phyloP scores from a whole-genome alignment of 1,284 basidiomycete genomes.

The Omphalotus olearius region DNA sequence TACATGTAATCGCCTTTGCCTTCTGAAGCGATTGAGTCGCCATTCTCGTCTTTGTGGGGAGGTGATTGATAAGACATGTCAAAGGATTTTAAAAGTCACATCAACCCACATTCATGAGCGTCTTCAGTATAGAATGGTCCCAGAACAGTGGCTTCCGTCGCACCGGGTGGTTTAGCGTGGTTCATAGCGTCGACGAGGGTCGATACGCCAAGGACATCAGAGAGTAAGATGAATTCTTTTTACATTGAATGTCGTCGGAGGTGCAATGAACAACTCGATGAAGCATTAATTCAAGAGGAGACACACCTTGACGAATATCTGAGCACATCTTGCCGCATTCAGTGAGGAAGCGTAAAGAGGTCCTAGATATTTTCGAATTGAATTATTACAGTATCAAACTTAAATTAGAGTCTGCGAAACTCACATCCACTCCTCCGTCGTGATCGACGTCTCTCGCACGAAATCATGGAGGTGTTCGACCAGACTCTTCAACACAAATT shows the following conservation, averaged over 20 bases:
- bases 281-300: not conserved
- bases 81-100: not conserved
- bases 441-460: conserved; percentile 66
- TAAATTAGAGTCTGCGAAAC: conserved; percentile 5
- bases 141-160: conserved; percentile 74
- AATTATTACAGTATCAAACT: not conserved
- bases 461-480: conserved; percentile 70
- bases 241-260: not conserved
- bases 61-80: not conserved
- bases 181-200: conserved; percentile 76
- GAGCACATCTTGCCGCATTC: conserved; percentile 69
- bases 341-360: conserved; percentile 74
- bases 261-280: not conserved
- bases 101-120: conserved; percentile 59
- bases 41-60: conserved; percentile 41
- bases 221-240: conserved; percentile 79
- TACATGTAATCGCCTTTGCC: conserved; percentile 82
- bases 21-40: conserved; percentile 71
- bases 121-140: conserved; percentile 87
- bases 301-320: conserved; percentile 57
- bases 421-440: conserved; percentile 82
- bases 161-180: conserved; percentile 61
- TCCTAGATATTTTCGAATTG: conserved; percentile 26
- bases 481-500: conserved; percentile 36
- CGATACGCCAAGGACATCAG: conserved; percentile 76